These are phyloP conservation scores for Umbelopsis sp. DNA, from an alignment of 371 early-diverging fungal genomes.

Conservation along the genomic window DNA sequence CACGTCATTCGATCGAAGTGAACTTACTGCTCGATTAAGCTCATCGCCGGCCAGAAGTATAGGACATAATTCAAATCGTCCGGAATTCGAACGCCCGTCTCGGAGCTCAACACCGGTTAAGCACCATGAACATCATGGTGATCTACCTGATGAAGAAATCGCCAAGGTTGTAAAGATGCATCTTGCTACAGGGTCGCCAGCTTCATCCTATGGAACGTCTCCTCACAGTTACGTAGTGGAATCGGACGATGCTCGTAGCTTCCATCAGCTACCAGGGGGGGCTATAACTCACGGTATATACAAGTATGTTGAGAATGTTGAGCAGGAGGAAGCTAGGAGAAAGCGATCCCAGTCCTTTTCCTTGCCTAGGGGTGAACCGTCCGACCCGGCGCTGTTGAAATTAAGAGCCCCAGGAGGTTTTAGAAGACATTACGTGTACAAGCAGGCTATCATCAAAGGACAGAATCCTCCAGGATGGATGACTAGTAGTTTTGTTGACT, in stretches of 20 bases:
- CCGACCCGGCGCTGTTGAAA: constrained; percentile 43
- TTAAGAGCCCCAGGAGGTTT: constrained; percentile 86
- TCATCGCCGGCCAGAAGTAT: constrained; percentile 36
- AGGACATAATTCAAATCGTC: constrained; percentile 31
- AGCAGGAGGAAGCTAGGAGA: constrained; percentile 40
- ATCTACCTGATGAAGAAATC: constrained; percentile 67
- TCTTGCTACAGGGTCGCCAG: constrained; percentile 54
- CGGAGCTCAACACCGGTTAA: constrained; percentile 38
- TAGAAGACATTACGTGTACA: constrained; percentile 83
- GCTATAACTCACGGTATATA: constrained; percentile 66
- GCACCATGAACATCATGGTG: constrained; percentile 47
- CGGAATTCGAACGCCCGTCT: constrained; percentile 21
- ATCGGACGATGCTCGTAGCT: constrained; percentile 21
- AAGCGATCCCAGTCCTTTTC: constrained; percentile 47
- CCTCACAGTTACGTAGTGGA: constrained; percentile 20
- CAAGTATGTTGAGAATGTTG: constrained; percentile 54
- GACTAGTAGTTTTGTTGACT: constrained; percentile 91
- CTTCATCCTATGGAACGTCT: constrained; percentile 15
- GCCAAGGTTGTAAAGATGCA: constrained; percentile 72
- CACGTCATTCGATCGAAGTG: constrained; percentile 35
- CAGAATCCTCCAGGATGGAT: constrained; percentile 70
- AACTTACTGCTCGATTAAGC: constrained; percentile 40
- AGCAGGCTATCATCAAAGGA: constrained; percentile 74
- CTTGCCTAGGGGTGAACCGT: constrained; percentile 36
- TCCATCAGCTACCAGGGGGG: constrained; percentile 54